phyloP scores from a whole-genome alignment of 2,329 filamentous ascomycete species.

The Cladophialophora yegresii region DNA sequence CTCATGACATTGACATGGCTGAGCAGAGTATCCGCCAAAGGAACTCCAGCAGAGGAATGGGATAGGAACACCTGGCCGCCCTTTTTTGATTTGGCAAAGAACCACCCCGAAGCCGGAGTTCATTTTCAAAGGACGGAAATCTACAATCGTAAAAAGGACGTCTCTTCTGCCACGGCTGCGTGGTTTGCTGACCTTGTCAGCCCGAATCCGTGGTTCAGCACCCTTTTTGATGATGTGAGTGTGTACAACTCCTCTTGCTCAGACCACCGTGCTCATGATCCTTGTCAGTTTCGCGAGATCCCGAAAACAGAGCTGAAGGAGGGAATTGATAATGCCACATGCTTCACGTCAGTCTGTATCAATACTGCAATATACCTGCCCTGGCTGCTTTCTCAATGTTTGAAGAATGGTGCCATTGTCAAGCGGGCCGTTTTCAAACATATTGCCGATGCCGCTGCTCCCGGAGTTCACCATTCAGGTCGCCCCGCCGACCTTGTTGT shows the following conservation, averaged over 20 bases:
- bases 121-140: slow-evolving; percentile 67
- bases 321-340: slow-evolving; percentile 70
- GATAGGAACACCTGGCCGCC: slow-evolving; percentile 63
- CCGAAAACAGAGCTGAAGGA: slow-evolving; percentile 58
- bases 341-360: slow-evolving; percentile 85
- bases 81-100: slow-evolving; percentile 57
- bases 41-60: slow-evolving; percentile 48
- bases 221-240: slow-evolving; percentile 67
- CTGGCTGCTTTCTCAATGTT: slow-evolving; percentile 79
- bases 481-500: slow-evolving; percentile 68
- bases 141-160: slow-evolving; percentile 67
- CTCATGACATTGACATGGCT: slow-evolving; percentile 2
- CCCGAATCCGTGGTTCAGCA: slow-evolving; percentile 71
- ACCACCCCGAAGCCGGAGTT: slow-evolving; percentile 71
- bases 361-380: slow-evolving; percentile 86
- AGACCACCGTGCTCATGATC: slow-evolving; percentile 5
- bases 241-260: slow-evolving; percentile 2
- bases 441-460: slow-evolving; percentile 70
- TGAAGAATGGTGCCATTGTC: slow-evolving; percentile 69
- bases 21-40: slow-evolving; percentile 39
- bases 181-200: slow-evolving; percentile 69
- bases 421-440: slow-evolving; percentile 67
- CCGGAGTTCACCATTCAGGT: slow-evolving; percentile 59
- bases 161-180: slow-evolving; percentile 53
- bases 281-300: slow-evolving; percentile 61